Evolutionary conservation across 2,329 filamentous ascomycete genomes (phyloP).

Genomic region (Microsporum audouinii): DNA sequence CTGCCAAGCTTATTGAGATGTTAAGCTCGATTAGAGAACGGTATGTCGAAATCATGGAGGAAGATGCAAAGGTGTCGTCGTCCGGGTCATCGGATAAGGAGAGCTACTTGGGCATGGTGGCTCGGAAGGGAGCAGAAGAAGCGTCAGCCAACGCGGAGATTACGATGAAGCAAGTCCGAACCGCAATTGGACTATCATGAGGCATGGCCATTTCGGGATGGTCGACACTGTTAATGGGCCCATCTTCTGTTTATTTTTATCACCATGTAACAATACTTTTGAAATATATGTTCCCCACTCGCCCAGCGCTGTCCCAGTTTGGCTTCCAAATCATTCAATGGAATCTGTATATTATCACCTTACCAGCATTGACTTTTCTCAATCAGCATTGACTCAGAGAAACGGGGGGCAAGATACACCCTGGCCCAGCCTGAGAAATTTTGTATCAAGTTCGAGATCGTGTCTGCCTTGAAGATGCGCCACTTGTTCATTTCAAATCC

Average conservation of each 20-base stretch:
- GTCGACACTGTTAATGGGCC: not conserved
- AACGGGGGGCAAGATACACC: too few relatives aligned
- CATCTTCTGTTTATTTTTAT: not conserved
- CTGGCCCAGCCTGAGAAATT: not conserved
- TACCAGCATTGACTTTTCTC: not conserved
- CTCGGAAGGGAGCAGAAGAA: slow-evolving; percentile 10
- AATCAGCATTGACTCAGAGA: not conserved
- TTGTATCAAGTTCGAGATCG: not conserved
- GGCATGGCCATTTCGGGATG: not conserved
- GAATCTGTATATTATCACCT: not conserved
- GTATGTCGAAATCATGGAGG: slow-evolving; percentile 13
- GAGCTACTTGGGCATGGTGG: slow-evolving; percentile 11
- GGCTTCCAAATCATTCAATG: not conserved
- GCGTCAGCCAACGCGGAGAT: slow-evolving; percentile 13
- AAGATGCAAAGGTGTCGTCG: not conserved
- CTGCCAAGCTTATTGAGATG: slow-evolving; percentile 31
- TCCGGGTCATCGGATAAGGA: not conserved
- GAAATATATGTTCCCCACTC: not conserved
- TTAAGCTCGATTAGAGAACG: slow-evolving; percentile 27
- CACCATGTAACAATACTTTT: not conserved
- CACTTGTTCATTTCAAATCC: not conserved
- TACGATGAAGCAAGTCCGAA: slow-evolving; percentile 12
- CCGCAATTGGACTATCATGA: slow-evolving; percentile 10
- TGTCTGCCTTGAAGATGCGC: slow-evolving; percentile 1
- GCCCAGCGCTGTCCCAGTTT: not conserved